Evolutionary conservation across 2,329 filamentous ascomycete species (phyloP).

Genomic region (Emmonsiellopsis sp.): DNA sequence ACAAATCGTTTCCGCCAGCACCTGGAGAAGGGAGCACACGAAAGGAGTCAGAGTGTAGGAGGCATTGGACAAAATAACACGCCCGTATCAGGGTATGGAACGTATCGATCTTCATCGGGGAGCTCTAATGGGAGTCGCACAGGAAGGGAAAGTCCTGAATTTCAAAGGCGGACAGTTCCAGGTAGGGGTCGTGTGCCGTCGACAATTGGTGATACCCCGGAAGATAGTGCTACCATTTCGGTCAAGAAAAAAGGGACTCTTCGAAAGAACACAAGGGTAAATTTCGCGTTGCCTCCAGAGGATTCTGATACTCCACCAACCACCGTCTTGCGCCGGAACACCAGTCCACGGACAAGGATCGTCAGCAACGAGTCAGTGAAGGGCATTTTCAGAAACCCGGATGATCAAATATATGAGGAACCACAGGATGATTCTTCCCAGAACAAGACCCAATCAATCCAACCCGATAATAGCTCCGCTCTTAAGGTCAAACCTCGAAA

Average conservation of each 20-base stretch:
- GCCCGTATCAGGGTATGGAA: slow-evolving; percentile 1
- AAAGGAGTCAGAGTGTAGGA: slow-evolving; percentile 32
- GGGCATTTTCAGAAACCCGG: slow-evolving; percentile 49
- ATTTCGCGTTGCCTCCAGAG: slow-evolving; percentile 29
- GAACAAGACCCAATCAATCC: slow-evolving; percentile 18
- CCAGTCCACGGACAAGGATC: slow-evolving; percentile 20
- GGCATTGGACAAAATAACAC: slow-evolving; percentile 6
- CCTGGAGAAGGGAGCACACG: slow-evolving; percentile 35
- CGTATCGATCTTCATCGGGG: slow-evolving; percentile 9
- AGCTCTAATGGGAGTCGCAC: slow-evolving; percentile 13
- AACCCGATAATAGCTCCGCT: slow-evolving; percentile 31
- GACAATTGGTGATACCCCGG: background rate
- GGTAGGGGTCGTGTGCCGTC: background rate
- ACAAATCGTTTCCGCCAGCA: slow-evolving; percentile 32
- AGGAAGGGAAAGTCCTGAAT: slow-evolving; percentile 7
- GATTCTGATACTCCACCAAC: slow-evolving; percentile 10
- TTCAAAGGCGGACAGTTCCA: background rate
- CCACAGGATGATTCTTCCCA: slow-evolving; percentile 45
- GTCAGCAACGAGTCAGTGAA: slow-evolving; percentile 33
- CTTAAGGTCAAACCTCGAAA: slow-evolving; percentile 56
- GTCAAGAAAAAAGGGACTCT: slow-evolving; percentile 17
- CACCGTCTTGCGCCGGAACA: slow-evolving; percentile 8
- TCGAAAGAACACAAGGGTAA: slow-evolving; percentile 31
- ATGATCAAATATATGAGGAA: slow-evolving; percentile 74
- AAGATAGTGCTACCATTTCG: background rate